Conservation (phyloP, 345 rosid species). For the Eutrema heterophyllum region DNA sequence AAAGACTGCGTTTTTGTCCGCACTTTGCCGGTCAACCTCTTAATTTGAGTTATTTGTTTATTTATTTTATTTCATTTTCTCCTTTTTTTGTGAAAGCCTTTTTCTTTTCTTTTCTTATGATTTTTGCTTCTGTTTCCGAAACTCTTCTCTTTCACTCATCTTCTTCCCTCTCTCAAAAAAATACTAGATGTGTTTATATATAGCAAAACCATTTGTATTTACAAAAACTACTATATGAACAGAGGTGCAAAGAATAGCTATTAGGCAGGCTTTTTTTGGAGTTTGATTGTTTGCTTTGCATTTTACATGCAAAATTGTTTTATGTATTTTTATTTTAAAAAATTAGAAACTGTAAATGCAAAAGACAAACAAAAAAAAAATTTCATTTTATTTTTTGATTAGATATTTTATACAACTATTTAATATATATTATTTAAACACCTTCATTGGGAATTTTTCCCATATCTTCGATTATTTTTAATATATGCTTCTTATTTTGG, state of each 20-base stretch:
- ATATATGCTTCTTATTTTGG: too few species aligned
- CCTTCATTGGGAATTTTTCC: too few species aligned
- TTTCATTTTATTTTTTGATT: too few species aligned
- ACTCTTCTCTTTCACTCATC: neutral
- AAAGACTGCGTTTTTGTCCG: slow-evolving; percentile 22
- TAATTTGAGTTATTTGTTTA: neutral
- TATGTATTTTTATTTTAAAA: too few species aligned
- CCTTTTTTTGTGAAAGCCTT: neutral
- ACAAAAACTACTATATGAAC: too few species aligned
- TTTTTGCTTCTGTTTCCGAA: neutral
- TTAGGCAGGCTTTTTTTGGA: neutral
- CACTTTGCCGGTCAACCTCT: slow-evolving; percentile 27
- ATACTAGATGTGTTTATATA: neutral
- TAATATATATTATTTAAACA: too few species aligned
- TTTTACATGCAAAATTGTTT: too few species aligned
- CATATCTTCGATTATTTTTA: too few species aligned
- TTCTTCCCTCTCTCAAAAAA: neutral
- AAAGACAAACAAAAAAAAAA: too few species aligned
- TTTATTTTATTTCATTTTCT: neutral
- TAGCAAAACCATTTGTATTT: neutral
- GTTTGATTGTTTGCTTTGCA: neutral
- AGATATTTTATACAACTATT: too few species aligned
- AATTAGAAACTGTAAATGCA: too few species aligned
- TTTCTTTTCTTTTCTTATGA: neutral
- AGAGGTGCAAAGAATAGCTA: too few species aligned